Base-by-base conservation (phyloP, 1,139 yeast genomes). In the Scheffersomyces titani region DNA sequence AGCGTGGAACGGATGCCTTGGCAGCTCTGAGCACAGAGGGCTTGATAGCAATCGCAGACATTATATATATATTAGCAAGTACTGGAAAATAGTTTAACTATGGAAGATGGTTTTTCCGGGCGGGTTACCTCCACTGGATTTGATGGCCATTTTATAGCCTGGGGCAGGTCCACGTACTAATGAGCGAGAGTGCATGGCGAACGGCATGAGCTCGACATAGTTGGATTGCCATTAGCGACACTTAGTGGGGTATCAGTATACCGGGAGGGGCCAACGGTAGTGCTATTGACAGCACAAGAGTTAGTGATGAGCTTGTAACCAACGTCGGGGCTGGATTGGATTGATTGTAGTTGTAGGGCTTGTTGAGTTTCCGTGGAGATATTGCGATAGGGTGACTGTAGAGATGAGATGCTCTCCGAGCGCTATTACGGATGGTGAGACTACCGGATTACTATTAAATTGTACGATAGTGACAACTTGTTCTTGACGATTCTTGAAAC, bases 1-100 rank as follows among this genome's bases (percentile, higher is more conserved):
- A 54, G 47, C 51, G 51, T 50, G 55, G 44, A 45, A 51, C 51
- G 51, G 57, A 40, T 30, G 50, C 50, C 40, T 49, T 56, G 49
- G 58, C 54, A 36, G 53, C 49, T n/a, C 59, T 53, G 51, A 58
- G 16, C 50, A 55, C 18, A 48, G 53, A 44, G 52, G 59, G 65
- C 52, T 60, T 65, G 19, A 67, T 54, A 18, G 68, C 60, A 55
- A 64, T 60, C 16, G 69, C 47, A 46, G 70, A 64, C 70, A 67
- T 65, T 11, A 16, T 53, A 30, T 7, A 30, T 30, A 11, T 30
- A 9, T 30, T 9, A 3, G 52, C n/a, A 21, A 50, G 20, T 13
- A 52, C 47, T 47, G 22, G 45, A 44, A 24, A 51, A 51, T 9
- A 22, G 40, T 30, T 11, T 30, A 7, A 30, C 7, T 30, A 9